Percentiles rank a stretch among this genome's conserved stretches.
Conservation (phyloP, 306 rosid genomes). For the Canavalia ensiformis region DNA sequence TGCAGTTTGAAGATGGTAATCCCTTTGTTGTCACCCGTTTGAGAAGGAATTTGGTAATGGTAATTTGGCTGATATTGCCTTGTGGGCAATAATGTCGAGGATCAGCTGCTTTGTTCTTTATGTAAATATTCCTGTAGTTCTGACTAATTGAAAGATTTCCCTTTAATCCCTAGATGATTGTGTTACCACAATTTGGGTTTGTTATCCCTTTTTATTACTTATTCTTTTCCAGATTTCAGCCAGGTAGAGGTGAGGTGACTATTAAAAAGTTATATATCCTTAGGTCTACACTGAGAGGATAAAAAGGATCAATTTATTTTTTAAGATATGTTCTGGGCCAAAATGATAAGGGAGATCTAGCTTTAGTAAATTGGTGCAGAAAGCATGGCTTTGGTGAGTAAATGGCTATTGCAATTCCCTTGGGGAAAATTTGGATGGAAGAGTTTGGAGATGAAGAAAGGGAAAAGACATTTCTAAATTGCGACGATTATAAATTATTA, state of each 20-base stretch:
- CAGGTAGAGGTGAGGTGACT: not conserved
- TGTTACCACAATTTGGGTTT: conserved; percentile 23
- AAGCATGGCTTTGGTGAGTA: not conserved
- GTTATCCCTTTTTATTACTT: not conserved
- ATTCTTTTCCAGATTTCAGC: not conserved
- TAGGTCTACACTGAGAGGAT: not conserved
- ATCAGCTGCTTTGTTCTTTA: not conserved
- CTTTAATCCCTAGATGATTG: conserved; percentile 23
- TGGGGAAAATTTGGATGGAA: not conserved
- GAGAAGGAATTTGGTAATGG: not conserved
- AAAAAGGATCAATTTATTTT: not conserved
- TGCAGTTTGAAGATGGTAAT: not conserved
- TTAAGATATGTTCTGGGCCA: not conserved
- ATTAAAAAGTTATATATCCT: not conserved
- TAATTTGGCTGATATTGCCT: not conserved
- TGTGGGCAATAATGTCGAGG: not conserved
- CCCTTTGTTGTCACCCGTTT: not conserved
- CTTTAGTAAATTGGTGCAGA: not conserved
- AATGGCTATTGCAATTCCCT: not conserved
- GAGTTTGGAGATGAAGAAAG: not conserved
- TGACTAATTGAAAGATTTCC: conserved; percentile 19
- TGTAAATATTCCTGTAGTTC: not conserved
- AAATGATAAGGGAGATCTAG: not conserved
- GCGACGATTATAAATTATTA: not conserved
- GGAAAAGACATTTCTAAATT: not conserved